A percentile compares a stretch with the other conserved stretches of the same genome.
Evolutionary conservation across 163 green algal genomes (phyloP).

Genomic region (Scenedesmus sp.): DNA sequence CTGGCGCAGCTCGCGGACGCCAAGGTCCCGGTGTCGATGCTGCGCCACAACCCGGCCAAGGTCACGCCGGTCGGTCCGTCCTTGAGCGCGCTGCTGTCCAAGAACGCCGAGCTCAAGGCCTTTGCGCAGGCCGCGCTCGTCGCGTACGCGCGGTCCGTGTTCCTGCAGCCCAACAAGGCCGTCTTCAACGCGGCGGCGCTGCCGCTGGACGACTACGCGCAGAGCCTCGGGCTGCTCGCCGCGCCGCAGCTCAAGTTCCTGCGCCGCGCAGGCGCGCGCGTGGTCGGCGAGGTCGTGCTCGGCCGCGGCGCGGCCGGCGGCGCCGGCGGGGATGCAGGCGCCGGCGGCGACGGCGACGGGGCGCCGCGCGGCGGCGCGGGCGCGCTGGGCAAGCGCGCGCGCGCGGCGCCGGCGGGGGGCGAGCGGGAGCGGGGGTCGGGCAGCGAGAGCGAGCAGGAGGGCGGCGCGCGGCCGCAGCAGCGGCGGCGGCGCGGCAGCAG

Average conservation of each 20-base stretch:
- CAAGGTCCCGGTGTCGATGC: slow-evolving; percentile 76
- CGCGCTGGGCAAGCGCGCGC: neutral
- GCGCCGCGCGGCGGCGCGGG: no score
- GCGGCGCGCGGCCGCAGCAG: slow-evolving; percentile 17
- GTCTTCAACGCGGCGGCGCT: slow-evolving; percentile 90
- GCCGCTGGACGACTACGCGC: slow-evolving; percentile 81
- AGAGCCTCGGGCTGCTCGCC: slow-evolving; percentile 85
- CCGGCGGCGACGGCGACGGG: slow-evolving; percentile 6
- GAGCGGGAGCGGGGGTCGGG: no score
- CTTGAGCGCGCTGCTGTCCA: slow-evolving; percentile 91
- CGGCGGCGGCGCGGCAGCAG: slow-evolving; percentile 1
- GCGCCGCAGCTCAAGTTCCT: slow-evolving; percentile 90
- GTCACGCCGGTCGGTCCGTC: slow-evolving; percentile 69
- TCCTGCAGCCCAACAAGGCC: slow-evolving; percentile 87
- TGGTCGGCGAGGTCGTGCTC: slow-evolving; percentile 43
- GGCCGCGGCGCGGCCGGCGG: slow-evolving; percentile 8
- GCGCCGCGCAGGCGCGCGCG: slow-evolving; percentile 18
- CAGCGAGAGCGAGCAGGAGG: neutral
- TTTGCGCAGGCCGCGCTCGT: slow-evolving; percentile 85
- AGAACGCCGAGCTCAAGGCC: slow-evolving; percentile 88
- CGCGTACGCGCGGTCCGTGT: slow-evolving; percentile 91
- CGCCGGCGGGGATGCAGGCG: neutral
- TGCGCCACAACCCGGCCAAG: slow-evolving; percentile 84
- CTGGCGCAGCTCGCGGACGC: slow-evolving; percentile 66
- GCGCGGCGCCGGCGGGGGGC: no score